These are phyloP conservation scores for Anisodus tanguticus DNA, from an alignment of 257 asterid species.

Conservation along the genomic window DNA sequence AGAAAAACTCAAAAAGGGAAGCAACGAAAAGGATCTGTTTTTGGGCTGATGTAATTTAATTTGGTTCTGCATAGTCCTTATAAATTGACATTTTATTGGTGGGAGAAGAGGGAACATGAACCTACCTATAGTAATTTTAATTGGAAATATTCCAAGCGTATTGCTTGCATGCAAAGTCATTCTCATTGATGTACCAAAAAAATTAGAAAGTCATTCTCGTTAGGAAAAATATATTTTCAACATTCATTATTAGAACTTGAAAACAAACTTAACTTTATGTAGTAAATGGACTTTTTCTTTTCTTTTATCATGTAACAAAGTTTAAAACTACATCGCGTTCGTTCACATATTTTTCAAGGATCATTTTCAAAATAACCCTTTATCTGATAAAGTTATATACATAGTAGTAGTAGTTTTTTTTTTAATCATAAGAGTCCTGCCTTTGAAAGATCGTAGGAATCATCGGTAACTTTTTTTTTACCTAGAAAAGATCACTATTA, in stretches of 20 bases:
- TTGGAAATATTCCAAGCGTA: slow-evolving; percentile 26
- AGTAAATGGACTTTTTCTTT: no score
- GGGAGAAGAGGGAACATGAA: slow-evolving; percentile 30
- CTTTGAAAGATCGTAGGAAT: not conserved
- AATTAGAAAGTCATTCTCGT: no score
- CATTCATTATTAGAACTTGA: slow-evolving; percentile 22
- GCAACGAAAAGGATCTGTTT: not conserved
- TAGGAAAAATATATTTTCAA: not conserved
- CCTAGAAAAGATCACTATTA: not conserved
- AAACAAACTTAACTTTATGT: not conserved
- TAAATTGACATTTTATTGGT: slow-evolving; percentile 22
- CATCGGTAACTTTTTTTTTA: not conserved
- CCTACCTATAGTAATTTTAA: slow-evolving; percentile 12
- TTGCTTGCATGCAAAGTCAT: slow-evolving; percentile 27
- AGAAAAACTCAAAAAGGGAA: slow-evolving; percentile 23
- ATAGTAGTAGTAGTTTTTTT: no score
- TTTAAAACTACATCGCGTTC: no score
- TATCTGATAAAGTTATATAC: no score
- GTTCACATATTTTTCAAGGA: no score
- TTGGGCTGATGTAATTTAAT: slow-evolving; percentile 15
- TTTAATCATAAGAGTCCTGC: not conserved
- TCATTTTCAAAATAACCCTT: no score
- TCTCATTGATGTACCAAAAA: not conserved
- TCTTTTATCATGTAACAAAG: no score
- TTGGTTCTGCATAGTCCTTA: not conserved